Percentiles rank a stretch among this genome's conserved stretches.
phyloP scores from a whole-genome alignment of 352 stramenopile species.

The Phytophthora agathidicida region DNA sequence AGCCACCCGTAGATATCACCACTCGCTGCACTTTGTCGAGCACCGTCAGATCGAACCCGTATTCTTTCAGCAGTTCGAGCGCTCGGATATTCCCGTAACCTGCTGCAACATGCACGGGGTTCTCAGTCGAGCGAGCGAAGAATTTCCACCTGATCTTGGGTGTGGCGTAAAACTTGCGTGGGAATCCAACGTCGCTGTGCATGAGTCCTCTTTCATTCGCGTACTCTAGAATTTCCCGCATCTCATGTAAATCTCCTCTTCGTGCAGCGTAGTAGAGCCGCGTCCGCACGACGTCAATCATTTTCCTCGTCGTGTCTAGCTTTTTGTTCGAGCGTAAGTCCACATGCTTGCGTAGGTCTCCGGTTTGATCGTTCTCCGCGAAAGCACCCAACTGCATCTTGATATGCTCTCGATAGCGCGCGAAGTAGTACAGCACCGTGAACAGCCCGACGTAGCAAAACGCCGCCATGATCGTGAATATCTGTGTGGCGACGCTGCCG shows the following conservation, averaged over 20 bases:
- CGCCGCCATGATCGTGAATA: constrained; percentile 48
- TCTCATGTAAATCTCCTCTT: constrained; percentile 55
- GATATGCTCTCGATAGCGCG: constrained; percentile 76
- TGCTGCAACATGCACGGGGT: constrained; percentile 73
- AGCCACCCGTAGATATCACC: constrained; percentile 63
- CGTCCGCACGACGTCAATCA: constrained; percentile 51
- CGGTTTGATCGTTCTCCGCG: constrained; percentile 66
- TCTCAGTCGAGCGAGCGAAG: constrained; percentile 63
- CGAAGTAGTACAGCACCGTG: constrained; percentile 63
- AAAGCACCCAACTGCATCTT: constrained; percentile 84
- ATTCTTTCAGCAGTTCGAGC: constrained; percentile 52
- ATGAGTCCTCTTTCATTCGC: constrained; percentile 35
- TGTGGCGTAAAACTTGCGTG: constrained; percentile 45
- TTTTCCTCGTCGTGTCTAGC: constrained; percentile 42
- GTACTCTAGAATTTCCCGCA: constrained; percentile 55
- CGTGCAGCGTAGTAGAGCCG: constrained; percentile 66
- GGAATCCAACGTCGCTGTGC: constrained; percentile 47
- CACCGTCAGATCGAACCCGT: constrained; percentile 52
- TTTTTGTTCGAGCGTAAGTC: constrained; percentile 34
- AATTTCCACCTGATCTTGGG: constrained; percentile 49
- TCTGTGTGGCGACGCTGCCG: constrained; percentile 35
- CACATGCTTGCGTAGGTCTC: constrained; percentile 53
- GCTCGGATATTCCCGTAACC: constrained; percentile 63
- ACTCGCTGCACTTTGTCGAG: constrained; percentile 75
- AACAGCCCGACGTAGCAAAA: constrained; percentile 61